Evolutionary conservation across 495 filamentous ascomycete species (phyloP), one percentile per base, ranked within the genome.

Genomic region (Penicillium alfredii): DNA sequence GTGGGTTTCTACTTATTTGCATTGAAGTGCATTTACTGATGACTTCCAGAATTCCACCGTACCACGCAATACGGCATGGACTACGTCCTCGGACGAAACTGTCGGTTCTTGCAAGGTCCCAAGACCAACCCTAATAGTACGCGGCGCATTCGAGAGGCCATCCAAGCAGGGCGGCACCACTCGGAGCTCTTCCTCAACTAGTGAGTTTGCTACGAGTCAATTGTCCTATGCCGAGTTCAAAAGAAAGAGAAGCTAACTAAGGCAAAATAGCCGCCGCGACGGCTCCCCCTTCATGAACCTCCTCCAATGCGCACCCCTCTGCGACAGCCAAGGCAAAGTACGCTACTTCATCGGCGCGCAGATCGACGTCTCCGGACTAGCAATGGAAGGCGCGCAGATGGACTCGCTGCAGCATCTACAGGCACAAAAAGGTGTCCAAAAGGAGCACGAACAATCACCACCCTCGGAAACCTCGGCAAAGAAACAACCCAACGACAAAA

Each of bases 151-250:
- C 55, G 68, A 26, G 68, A 75, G 27, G 74, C 74, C 1, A 42
- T 86, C 2, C 55, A 68, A 8, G 66, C 56, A 4, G 76, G 77
- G 8, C 63, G 75, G 27, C 80, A 84, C 44, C 72, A 82, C 29
- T 81, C 71, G 32, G 83, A 86, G 42, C 66, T 79, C 0, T 64
- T 86, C 8, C 60, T 86, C 0, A 84, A 86, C 49, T 86, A 86
- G 74, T 78, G 63, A 40, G 72, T 58, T 11, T 19, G 19, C 5
- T 6, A 24, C 22, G 21, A 4, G 12, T 18, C 9, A 24, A 24
- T n/a, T 24, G 25, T n/a, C n/a, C n/a, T n/a, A n/a, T n/a, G n/a
- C n/a, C n/a, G n/a, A n/a, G n/a, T n/a, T n/a, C n/a, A n/a, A n/a
- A n/a, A n/a, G n/a, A n/a, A n/a, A n/a, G n/a, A n/a, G n/a, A n/a